Percentiles rank a stretch among this genome's conserved stretches.
Evolutionary conservation across 768 basidiomycete genomes (phyloP).

Genomic region (Trichaptum fuscoviolaceum): DNA sequence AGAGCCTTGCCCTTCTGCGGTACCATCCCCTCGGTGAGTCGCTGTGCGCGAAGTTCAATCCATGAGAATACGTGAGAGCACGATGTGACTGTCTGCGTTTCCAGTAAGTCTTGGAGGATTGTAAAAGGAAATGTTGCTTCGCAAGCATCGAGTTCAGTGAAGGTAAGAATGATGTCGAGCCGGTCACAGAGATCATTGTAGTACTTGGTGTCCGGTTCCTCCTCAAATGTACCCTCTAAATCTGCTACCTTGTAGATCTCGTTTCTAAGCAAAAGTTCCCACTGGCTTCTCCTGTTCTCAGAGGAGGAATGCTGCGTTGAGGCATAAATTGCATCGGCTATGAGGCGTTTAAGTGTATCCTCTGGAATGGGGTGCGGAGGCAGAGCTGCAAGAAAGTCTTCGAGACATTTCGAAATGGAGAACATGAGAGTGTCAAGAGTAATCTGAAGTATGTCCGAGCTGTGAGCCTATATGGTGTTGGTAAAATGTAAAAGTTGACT

Average conservation of each 20-base stretch:
- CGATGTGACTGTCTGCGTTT: conserved; percentile 78
- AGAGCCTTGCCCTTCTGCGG: conserved; percentile 89
- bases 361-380: conserved; percentile 47
- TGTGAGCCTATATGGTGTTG: too few relatives aligned
- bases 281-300: conserved; percentile 64
- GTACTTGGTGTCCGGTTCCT: conserved; percentile 47
- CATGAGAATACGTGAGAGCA: conserved; percentile 87
- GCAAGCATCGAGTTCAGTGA: conserved; percentile 79
- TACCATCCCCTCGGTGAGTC: conserved; percentile 72
- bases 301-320: conserved; percentile 37
- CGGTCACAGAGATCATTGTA: conserved; percentile 54
- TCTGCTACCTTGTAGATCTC: conserved; percentile 66
- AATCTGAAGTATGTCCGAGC: neutral
- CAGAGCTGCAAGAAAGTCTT: conserved; percentile 40
- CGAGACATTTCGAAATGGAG: neutral
- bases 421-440: neutral
- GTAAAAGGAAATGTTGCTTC: conserved; percentile 69
- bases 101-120: conserved; percentile 76
- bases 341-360: conserved; percentile 41
- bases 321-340: conserved; percentile 39
- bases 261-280: conserved; percentile 69
- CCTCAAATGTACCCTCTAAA: conserved; percentile 63
- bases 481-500: too few relatives aligned
- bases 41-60: conserved; percentile 68
- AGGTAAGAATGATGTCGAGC: conserved; percentile 69